Conservation (phyloP, 225 moss, liverwort and hornwort genomes). For the Straminergon stramineum region DNA sequence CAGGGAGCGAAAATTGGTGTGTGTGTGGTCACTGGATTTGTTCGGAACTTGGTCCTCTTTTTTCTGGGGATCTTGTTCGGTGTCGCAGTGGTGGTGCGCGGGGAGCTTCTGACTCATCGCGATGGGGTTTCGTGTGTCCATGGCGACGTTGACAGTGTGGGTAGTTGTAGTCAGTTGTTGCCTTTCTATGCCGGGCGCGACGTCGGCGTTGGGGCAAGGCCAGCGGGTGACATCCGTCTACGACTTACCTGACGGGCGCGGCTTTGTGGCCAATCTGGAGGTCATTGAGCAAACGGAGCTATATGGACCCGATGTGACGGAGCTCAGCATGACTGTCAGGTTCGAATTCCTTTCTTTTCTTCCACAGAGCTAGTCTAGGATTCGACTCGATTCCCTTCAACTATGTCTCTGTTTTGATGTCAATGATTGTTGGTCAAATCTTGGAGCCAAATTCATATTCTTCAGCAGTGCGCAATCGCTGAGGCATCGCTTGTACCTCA, state of each 20-base stretch:
- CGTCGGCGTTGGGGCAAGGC: constrained; percentile 27
- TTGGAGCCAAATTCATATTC: neutral
- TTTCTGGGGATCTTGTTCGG: constrained; percentile 17
- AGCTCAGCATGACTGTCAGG: constrained; percentile 56
- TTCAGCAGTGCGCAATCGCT: neutral
- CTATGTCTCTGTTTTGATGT: neutral
- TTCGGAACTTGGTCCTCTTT: constrained; percentile 21
- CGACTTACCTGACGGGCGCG: constrained; percentile 42
- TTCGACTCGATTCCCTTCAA: neutral
- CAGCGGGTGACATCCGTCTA: constrained; percentile 41
- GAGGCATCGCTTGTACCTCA: neutral
- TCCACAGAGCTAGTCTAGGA: neutral
- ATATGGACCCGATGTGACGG: constrained; percentile 26
- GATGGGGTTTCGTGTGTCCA: constrained; percentile 6
- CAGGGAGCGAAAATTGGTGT: constrained; percentile 16
- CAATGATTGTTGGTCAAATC: neutral
- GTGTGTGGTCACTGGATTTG: neutral
- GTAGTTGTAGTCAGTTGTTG: neutral
- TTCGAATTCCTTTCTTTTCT: neutral
- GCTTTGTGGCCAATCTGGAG: constrained; percentile 40
- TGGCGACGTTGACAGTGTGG: neutral
- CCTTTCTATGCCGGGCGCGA: neutral
- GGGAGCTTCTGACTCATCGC: constrained; percentile 1
- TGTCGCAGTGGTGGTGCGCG: constrained; percentile 13
- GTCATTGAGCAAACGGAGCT: constrained; percentile 26